phyloP scores from a whole-genome alignment of 305 asterid genomes.

The Plantago lanceolata region DNA sequence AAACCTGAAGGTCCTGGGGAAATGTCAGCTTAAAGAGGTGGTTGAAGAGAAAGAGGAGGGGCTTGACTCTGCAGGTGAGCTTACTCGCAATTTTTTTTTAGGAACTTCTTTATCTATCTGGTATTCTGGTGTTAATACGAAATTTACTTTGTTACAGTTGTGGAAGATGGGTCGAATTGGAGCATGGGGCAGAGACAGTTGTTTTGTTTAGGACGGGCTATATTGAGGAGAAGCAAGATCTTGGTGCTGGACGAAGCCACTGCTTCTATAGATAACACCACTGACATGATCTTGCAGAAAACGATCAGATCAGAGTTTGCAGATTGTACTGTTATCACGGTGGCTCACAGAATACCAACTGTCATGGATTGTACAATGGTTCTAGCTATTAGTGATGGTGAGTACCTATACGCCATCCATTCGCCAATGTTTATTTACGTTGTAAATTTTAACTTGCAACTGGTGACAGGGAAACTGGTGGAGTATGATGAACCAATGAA shows the following conservation, averaged over 20 bases:
- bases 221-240: slow-evolving; percentile 74
- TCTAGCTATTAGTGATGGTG: slow-evolving; percentile 80
- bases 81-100: neutral
- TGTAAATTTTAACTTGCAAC: neutral
- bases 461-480: slow-evolving; percentile 58
- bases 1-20: slow-evolving; percentile 58
- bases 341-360: slow-evolving; percentile 87
- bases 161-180: slow-evolving; percentile 94
- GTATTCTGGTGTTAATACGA: neutral
- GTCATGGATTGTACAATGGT: slow-evolving; percentile 94
- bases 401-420: slow-evolving; percentile 20
- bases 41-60: slow-evolving; percentile 74
- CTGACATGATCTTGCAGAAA: slow-evolving; percentile 80
- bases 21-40: slow-evolving; percentile 83
- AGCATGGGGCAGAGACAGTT: slow-evolving; percentile 93
- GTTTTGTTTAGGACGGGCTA: slow-evolving; percentile 82
- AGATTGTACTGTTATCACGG: slow-evolving; percentile 74
- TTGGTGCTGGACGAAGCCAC: slow-evolving; percentile 91
- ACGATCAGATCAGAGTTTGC: slow-evolving; percentile 68
- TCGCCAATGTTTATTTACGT: neutral
- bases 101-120: neutral
- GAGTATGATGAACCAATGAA: slow-evolving; percentile 83
- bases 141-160: slow-evolving; percentile 42
- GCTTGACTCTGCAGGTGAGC: slow-evolving; percentile 69
- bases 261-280: slow-evolving; percentile 84